Conservation (phyloP, 2,329 filamentous ascomycete genomes). For the Pseudogymnoascus sp. region DNA sequence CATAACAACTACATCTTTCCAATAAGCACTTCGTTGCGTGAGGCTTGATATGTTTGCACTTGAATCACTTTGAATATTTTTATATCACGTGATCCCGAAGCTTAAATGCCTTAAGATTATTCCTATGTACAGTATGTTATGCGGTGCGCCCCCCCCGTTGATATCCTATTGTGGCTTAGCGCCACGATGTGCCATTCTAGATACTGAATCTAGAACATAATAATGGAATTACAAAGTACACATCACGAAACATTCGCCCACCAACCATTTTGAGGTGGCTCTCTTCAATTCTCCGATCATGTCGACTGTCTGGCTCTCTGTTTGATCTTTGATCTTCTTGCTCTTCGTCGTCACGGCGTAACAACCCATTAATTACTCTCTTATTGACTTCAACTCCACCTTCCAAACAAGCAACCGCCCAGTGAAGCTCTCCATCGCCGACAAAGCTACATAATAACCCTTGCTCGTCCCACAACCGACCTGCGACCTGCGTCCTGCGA, state of each 20-base stretch:
- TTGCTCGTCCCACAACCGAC: not conserved
- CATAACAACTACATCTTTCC: constrained; percentile 8
- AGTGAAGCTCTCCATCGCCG: not conserved
- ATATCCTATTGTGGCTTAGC: constrained; percentile 1
- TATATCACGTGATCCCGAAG: not conserved
- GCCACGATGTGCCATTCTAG: not conserved
- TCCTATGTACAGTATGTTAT: too few species aligned
- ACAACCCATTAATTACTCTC: not conserved
- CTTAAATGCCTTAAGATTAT: too few species aligned
- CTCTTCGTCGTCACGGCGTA: not conserved
- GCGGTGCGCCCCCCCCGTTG: not conserved
- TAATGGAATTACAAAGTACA: constrained; percentile 10
- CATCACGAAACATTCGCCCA: not conserved
- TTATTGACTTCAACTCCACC: not conserved
- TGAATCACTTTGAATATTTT: too few species aligned
- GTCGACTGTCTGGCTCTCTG: not conserved
- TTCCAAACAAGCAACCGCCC: too few species aligned
- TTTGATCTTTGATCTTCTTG: not conserved
- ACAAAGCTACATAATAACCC: not conserved
- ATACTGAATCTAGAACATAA: constrained; percentile 9
- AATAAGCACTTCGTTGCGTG: not conserved
- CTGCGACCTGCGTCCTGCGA: too few species aligned
- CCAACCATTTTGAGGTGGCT: constrained; percentile 1
- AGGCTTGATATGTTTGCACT: not conserved
- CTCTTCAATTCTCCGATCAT: not conserved